Conservation (phyloP, 176 grass and related monocot species). For the Hsuehochloa calcarea region DNA sequence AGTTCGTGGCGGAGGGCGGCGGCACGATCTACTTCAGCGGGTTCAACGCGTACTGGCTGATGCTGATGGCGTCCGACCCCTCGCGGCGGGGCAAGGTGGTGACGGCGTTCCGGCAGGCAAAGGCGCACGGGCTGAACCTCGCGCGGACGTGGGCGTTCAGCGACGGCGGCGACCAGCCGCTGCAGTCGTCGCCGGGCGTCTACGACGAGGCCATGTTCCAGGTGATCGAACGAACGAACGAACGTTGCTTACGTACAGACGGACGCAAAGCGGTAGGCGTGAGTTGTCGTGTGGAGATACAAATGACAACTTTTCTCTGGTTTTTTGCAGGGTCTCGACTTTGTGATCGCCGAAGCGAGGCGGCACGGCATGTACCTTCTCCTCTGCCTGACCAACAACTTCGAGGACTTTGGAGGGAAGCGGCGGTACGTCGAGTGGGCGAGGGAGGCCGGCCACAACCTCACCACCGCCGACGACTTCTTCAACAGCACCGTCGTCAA, state of each 20-base stretch:
- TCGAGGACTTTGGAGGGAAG: slow-evolving; percentile 67
- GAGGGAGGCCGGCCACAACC: slow-evolving; percentile 18
- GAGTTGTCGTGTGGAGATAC: not conserved
- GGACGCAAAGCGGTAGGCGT: not conserved
- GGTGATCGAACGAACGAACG: not conserved
- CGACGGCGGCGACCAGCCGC: slow-evolving; percentile 55
- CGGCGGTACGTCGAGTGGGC: slow-evolving; percentile 79
- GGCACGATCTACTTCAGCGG: slow-evolving; percentile 62
- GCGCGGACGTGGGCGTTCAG: slow-evolving; percentile 75
- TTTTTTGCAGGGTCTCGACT: slow-evolving; percentile 61
- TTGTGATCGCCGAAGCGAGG: slow-evolving; percentile 63
- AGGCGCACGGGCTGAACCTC: slow-evolving; percentile 51
- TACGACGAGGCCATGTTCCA: slow-evolving; percentile 75
- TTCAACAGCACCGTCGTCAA: slow-evolving; percentile 61
- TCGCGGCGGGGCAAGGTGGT: slow-evolving; percentile 35
- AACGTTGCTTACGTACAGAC: not conserved
- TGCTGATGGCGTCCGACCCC: slow-evolving; percentile 54
- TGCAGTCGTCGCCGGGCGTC: slow-evolving; percentile 62
- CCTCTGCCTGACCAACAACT: slow-evolving; percentile 79
- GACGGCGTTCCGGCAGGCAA: slow-evolving; percentile 50
- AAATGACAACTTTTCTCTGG: not conserved
- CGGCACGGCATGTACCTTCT: slow-evolving; percentile 61
- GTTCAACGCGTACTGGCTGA: slow-evolving; percentile 93
- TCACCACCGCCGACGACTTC: slow-evolving; percentile 63
- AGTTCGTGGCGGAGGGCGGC: slow-evolving; percentile 37